Evolutionary conservation across 1,139 yeast species (phyloP).

Genomic region (Yamadazyma trypodendri): DNA sequence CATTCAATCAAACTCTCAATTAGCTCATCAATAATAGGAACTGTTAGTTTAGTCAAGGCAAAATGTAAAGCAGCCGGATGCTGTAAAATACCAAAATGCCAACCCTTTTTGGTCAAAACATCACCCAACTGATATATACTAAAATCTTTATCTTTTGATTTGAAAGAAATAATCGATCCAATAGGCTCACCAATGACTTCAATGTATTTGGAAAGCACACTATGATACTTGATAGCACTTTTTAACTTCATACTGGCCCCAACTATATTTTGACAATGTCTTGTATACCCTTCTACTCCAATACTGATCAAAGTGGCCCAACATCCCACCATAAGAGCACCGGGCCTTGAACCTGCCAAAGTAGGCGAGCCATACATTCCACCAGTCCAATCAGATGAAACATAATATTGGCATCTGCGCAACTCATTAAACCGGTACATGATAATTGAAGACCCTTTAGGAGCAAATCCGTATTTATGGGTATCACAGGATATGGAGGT

Average conservation of each 20-base stretch:
- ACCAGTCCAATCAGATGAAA: conserved; percentile 86
- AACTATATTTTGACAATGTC: conserved; percentile 68
- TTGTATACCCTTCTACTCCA: conserved; percentile 76
- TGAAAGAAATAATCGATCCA: conserved; percentile 78
- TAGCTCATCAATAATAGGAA: conserved; percentile 61
- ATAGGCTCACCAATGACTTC: conserved; percentile 81
- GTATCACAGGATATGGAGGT: conserved; percentile 97
- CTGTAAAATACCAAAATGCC: conserved; percentile 89
- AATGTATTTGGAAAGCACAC: conserved; percentile 41
- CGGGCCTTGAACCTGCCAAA: conserved; percentile 94
- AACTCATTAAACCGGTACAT: conserved; percentile 74
- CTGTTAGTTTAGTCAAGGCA: conserved; percentile 77
- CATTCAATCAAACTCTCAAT: conserved; percentile 51
- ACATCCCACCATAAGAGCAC: conserved; percentile 94
- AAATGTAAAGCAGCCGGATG: conserved; percentile 88
- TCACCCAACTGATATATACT: conserved; percentile 81
- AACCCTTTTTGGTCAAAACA: conserved; percentile 62
- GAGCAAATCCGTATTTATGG: conserved; percentile 97
- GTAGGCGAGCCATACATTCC: conserved; percentile 97
- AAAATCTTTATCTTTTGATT: conserved; percentile 39
- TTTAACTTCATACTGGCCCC: conserved; percentile 60
- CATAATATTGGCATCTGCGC: conserved; percentile 80
- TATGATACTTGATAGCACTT: conserved; percentile 38
- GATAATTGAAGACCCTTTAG: conserved; percentile 91
- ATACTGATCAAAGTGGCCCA: conserved; percentile 88